Percentiles rank a stretch among this genome's conserved stretches.
phyloP scores from a whole-genome alignment of 345 rosid genomes.

The Populus pruinosa region DNA sequence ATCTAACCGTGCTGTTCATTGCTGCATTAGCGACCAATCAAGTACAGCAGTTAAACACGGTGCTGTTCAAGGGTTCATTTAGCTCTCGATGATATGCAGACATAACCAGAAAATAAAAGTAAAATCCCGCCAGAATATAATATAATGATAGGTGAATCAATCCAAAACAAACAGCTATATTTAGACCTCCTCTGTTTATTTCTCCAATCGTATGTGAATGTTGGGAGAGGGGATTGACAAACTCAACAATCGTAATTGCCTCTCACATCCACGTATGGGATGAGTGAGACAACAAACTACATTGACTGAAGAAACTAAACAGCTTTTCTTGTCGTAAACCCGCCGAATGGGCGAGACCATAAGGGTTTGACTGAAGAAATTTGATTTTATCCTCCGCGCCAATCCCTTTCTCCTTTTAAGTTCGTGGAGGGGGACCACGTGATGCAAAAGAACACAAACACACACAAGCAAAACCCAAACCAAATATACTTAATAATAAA shows the following conservation, averaged over 20 bases:
- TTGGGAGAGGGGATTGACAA: not conserved
- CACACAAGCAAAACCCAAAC: slow-evolving; percentile 19
- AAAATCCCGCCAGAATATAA: too few species aligned
- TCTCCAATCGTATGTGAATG: not conserved
- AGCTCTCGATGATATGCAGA: not conserved
- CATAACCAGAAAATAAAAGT: not conserved
- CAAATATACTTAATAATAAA: not conserved
- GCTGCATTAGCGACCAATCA: not conserved
- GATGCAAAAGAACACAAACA: not conserved
- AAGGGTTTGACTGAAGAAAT: not conserved
- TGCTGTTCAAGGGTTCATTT: not conserved
- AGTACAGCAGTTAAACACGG: not conserved
- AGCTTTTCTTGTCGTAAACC: not conserved
- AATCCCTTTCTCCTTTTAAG: not conserved
- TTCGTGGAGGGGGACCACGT: not conserved
- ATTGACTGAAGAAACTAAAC: not conserved
- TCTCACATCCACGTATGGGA: not conserved
- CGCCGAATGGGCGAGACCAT: not conserved
- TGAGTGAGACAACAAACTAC: not conserved
- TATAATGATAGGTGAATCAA: not conserved
- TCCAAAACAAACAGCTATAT: not conserved
- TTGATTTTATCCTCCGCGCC: not conserved
- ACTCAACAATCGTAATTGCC: not conserved
- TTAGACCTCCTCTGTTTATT: not conserved
- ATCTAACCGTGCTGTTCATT: not conserved